These are phyloP conservation scores for Cryptococcus wingfieldii DNA, from an alignment of 1,284 basidiomycete genomes.

Conservation along the genomic window DNA sequence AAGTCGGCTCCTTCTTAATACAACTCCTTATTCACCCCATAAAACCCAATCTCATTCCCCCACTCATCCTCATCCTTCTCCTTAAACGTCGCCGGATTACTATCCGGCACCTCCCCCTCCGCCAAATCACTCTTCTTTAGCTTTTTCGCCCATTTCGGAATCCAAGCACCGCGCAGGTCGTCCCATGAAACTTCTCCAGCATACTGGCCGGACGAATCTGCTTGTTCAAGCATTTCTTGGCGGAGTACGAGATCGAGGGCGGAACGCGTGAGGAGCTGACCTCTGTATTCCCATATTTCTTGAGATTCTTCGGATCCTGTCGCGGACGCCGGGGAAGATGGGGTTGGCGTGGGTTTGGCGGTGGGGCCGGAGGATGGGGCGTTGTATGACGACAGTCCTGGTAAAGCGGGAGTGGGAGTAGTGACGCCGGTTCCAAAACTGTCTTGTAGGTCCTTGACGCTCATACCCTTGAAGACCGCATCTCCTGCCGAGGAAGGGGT, in stretches of 20 bases:
- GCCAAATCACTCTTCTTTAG: slow-evolving; percentile 24
- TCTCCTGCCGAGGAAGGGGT: slow-evolving; percentile 2
- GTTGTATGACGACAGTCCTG: slow-evolving; percentile 11
- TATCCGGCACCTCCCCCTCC: slow-evolving; percentile 30
- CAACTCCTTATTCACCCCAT: slow-evolving; percentile 24
- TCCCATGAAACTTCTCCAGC: slow-evolving; percentile 35
- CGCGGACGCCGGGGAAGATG: slow-evolving; percentile 1
- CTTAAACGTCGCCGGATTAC: slow-evolving; percentile 28
- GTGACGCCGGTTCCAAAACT: slow-evolving; percentile 25
- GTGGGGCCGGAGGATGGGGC: slow-evolving; percentile 8
- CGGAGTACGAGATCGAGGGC: slow-evolving; percentile 30
- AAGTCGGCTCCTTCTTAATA: slow-evolving; percentile 25
- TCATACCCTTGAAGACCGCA: slow-evolving; percentile 3
- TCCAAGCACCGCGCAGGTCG: slow-evolving; percentile 33
- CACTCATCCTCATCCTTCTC: slow-evolving; percentile 29
- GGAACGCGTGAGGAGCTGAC: slow-evolving; percentile 31
- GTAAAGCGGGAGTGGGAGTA: slow-evolving; percentile 2
- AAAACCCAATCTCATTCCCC: slow-evolving; percentile 39
- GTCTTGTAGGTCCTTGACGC: slow-evolving; percentile 16
- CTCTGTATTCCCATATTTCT: slow-evolving; percentile 34
- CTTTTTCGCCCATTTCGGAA: slow-evolving; percentile 34
- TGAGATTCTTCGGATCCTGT: slow-evolving; percentile 3
- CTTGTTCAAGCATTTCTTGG: slow-evolving; percentile 25
- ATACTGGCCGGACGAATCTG: slow-evolving; percentile 35
- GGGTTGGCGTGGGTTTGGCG: not conserved